phyloP scores from a whole-genome alignment of 2,329 filamentous ascomycete species.

The Ustulina deusta region DNA sequence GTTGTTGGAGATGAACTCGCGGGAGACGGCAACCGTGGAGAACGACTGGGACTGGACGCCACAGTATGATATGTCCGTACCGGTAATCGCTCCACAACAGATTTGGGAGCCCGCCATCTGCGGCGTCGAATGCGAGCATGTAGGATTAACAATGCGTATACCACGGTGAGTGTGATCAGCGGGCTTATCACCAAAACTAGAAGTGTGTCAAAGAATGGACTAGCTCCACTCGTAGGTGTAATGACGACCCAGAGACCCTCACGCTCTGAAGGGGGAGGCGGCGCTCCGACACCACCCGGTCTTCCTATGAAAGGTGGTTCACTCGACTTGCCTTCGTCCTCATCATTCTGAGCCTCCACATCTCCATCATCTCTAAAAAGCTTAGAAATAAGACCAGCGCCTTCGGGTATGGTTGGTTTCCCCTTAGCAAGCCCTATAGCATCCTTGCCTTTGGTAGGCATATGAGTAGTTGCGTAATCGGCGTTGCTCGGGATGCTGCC shows the following conservation, averaged over 20 bases:
- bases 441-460: constrained; percentile 50
- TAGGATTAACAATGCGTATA: constrained; percentile 88
- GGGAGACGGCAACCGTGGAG: constrained; percentile 71
- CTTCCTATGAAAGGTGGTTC: constrained; percentile 44
- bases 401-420: constrained; percentile 42
- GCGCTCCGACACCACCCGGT: constrained; percentile 45
- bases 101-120: constrained; percentile 97
- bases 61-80: constrained; percentile 96
- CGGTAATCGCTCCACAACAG: constrained; percentile 91
- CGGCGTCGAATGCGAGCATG: constrained; percentile 89
- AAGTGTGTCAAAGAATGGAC: constrained; percentile 94
- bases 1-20: constrained; percentile 78
- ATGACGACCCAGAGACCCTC: constrained; percentile 97
- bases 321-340: constrained; percentile 47
- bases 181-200: constrained; percentile 97
- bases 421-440: constrained; percentile 48
- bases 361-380: constrained; percentile 62
- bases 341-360: constrained; percentile 48
- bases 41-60: constrained; percentile 68
- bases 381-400: constrained; percentile 59
- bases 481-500: constrained; percentile 79
- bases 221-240: constrained; percentile 88
- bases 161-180: constrained; percentile 89
- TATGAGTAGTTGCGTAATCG: constrained; percentile 68
- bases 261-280: constrained; percentile 60